Evolutionary conservation across 176 grass and related monocot genomes (phyloP).

Genomic region (Aegilops sharonensis): DNA sequence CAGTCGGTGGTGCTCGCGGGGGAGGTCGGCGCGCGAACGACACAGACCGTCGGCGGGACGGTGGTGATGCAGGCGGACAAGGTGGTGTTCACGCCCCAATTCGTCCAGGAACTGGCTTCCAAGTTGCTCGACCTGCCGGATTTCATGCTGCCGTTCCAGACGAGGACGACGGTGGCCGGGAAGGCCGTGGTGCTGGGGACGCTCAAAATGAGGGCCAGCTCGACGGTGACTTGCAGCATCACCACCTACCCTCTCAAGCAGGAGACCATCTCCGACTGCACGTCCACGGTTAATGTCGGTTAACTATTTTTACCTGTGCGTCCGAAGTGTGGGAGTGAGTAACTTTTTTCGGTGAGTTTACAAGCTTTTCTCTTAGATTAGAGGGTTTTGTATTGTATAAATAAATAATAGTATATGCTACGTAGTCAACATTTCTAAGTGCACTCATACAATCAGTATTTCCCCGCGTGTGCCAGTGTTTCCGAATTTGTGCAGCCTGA

Average conservation of each 20-base stretch:
- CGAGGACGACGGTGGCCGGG: conserved; percentile 37
- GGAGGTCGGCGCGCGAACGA: conserved; percentile 33
- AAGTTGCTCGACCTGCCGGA: background rate
- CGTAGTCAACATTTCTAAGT: background rate
- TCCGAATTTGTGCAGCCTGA: background rate
- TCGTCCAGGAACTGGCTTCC: background rate
- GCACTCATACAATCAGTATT: background rate
- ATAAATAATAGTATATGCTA: background rate
- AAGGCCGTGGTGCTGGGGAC: conserved; percentile 35
- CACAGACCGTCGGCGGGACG: background rate
- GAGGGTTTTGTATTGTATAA: background rate
- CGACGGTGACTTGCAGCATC: conserved; percentile 32
- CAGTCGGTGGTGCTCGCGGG: conserved; percentile 37
- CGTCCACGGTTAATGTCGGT: conserved; percentile 33
- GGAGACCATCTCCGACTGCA: conserved; percentile 28
- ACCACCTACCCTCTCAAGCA: background rate
- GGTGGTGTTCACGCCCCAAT: background rate
- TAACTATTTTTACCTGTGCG: background rate
- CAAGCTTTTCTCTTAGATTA: background rate
- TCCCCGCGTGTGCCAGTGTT: background rate
- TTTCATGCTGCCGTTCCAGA: conserved; percentile 33
- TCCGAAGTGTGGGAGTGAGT: background rate
- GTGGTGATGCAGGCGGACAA: conserved; percentile 23
- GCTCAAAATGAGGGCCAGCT: conserved; percentile 28
- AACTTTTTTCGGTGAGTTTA: background rate